Conservation (phyloP, 371 early-diverging fungal genomes). For the Mortierella polycephala region DNA sequence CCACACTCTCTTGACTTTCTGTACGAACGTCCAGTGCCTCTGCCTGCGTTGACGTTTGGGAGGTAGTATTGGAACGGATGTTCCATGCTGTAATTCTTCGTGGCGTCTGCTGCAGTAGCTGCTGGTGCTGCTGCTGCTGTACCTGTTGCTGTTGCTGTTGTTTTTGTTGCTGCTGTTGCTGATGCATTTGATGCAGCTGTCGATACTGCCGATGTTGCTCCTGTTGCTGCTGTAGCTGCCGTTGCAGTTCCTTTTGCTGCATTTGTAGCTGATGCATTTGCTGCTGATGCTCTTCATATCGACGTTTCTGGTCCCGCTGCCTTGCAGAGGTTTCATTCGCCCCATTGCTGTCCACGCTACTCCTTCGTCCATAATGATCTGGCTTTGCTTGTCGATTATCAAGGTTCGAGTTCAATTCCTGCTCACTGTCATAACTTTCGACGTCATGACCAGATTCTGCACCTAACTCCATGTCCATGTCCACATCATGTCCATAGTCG, state of each 20-base stretch:
- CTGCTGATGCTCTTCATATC: neutral
- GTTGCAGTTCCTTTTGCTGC: neutral
- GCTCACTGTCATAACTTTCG: no score
- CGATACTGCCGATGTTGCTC: neutral
- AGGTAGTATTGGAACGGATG: neutral
- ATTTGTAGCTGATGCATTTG: neutral
- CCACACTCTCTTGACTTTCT: no score
- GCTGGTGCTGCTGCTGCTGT: neutral
- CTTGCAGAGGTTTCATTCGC: neutral
- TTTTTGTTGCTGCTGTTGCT: neutral
- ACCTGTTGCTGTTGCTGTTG: constrained; percentile 1
- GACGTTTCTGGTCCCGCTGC: neutral
- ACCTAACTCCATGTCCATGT: no score
- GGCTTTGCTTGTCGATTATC: no score
- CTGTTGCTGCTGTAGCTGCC: neutral
- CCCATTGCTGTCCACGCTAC: neutral
- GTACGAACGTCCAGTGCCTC: neutral
- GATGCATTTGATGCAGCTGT: neutral
- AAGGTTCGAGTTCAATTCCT: no score
- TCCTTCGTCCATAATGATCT: no score
- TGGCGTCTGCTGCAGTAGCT: neutral
- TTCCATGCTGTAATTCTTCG: no score
- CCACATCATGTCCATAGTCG: no score
- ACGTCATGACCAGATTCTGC: no score
- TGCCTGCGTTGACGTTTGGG: neutral